A percentile compares a stretch with the other conserved stretches of the same genome.
Evolutionary conservation across 768 basidiomycete genomes (phyloP).

Genomic region (Chalciporus pseudorubinellus): DNA sequence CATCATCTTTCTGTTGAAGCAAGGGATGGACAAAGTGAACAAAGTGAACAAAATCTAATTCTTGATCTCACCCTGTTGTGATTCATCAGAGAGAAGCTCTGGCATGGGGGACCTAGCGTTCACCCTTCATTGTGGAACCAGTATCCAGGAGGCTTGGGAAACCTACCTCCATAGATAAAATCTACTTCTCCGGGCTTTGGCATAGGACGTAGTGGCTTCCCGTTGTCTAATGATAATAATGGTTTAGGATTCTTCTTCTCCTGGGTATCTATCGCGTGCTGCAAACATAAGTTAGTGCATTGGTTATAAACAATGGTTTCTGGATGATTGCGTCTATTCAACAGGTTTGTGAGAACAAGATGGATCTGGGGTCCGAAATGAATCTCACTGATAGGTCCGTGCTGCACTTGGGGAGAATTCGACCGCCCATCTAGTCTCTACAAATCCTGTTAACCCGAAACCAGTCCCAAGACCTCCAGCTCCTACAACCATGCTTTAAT

Average conservation of each 20-base stretch:
- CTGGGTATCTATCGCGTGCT: constrained; percentile 51
- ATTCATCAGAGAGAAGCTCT: constrained; percentile 67
- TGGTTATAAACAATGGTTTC: constrained; percentile 60
- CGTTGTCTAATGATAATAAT: constrained; percentile 42
- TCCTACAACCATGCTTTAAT: constrained; percentile 38
- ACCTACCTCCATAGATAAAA: constrained; percentile 70
- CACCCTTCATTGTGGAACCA: background rate
- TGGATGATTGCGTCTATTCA: constrained; percentile 60
- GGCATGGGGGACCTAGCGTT: constrained; percentile 67
- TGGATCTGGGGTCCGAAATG: background rate
- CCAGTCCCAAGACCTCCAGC: constrained; percentile 76
- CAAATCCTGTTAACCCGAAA: constrained; percentile 56
- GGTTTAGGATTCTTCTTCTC: constrained; percentile 41
- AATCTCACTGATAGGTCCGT: constrained; percentile 54
- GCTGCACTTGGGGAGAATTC: constrained; percentile 66
- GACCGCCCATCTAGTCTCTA: constrained; percentile 66
- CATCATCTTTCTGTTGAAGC: constrained; percentile 48
- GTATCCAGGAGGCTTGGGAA: background rate
- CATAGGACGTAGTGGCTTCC: constrained; percentile 41
- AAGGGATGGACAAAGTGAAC: constrained; percentile 2
- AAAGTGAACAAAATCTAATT: background rate
- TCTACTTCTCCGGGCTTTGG: constrained; percentile 61
- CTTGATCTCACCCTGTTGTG: constrained; percentile 47
- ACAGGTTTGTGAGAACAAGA: constrained; percentile 1
- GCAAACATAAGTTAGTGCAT: constrained; percentile 57